A percentile compares a stretch with the other conserved stretches of the same genome.
These are phyloP conservation scores for Penicillium chermesinum DNA, from an alignment of 495 filamentous ascomycete species.

Conservation along the genomic window DNA sequence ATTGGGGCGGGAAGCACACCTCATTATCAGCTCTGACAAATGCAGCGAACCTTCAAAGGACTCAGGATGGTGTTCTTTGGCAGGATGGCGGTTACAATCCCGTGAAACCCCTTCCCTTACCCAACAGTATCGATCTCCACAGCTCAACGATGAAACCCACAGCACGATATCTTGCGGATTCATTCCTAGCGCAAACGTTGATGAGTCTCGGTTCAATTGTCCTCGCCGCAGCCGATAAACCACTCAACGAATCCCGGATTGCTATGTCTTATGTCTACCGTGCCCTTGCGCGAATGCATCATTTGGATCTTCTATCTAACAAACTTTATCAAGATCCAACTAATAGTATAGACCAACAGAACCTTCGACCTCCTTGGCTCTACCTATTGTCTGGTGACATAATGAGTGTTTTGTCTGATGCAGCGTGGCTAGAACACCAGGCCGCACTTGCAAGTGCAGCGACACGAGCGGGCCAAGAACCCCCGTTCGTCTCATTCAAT, in stretches of 20 bases:
- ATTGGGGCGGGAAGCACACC: not conserved
- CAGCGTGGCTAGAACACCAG: constrained; percentile 54
- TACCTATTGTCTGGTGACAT: constrained; percentile 53
- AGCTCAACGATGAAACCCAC: constrained; percentile 6
- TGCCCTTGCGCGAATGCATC: constrained; percentile 57
- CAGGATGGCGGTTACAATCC: not conserved
- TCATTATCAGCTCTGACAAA: not conserved
- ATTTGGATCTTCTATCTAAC: constrained; percentile 50
- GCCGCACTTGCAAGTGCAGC: constrained; percentile 39
- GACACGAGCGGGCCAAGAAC: constrained; percentile 42
- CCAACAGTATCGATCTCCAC: not conserved
- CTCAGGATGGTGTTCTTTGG: too few species aligned
- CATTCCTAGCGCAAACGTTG: constrained; percentile 24
- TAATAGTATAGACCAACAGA: constrained; percentile 28
- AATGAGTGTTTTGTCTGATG: constrained; percentile 56
- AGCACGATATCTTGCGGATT: constrained; percentile 16
- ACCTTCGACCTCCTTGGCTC: constrained; percentile 53
- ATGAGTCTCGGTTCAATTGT: constrained; percentile 51
- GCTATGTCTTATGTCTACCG: constrained; percentile 55
- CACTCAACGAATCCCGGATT: constrained; percentile 31
- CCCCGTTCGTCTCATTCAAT: constrained; percentile 48
- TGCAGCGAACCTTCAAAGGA: too few species aligned
- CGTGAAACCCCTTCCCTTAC: not conserved
- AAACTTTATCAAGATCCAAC: constrained; percentile 49
- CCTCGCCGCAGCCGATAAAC: constrained; percentile 43